Evolutionary conservation across 345 rosid genomes (phyloP), one percentile per base, ranked within the genome.

Genomic region (Physaria fendleri): DNA sequence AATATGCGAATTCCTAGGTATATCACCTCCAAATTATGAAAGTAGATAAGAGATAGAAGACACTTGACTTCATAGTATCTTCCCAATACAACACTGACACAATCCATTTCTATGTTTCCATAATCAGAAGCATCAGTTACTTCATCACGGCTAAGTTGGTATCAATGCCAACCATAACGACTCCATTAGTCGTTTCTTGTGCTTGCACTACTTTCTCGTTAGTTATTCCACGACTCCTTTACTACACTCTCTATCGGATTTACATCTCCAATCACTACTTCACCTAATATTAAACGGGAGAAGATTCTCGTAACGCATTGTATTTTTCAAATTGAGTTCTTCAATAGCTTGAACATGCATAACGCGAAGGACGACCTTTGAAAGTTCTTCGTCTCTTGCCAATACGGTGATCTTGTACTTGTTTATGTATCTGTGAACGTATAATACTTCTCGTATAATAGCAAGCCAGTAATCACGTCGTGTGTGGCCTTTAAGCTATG

Each of bases 131-230:
- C 46, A 90, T 81, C 45, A 93, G 75, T 72, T 93, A 92, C 99
- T 93, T 90, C 99, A 90, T 93, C 47, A 93, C 88, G 16, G 99
- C 99, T 79, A 90, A 29, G 76, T 93, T 93, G 74, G 96, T 84
- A 64, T 90, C 97, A 63, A 93, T 77, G 58, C 99, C 99, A 28
- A 83, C 92, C 59, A 93, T 90, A 80, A 87, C 87, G 35, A 84
- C 99, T 59, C 80, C 97, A 78, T 85, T 82, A 6, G 90, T 81
- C 10, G 99, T 81, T 75, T 82, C 92, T 77, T 84, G 91, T 1
- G 99, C 97, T 8, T 38, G 68, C 40, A 82, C 82, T 62, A 84
- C 95, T 32, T 83, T 87, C 72, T 83, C 76, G 56, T 90, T n/a
- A 87, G 78, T 81, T 82, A 71, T 74, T 88, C 38, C 77, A 85